A percentile compares a stretch with the other conserved stretches of the same genome.
Conservation (phyloP, 2,329 filamentous ascomycete species). For the Colletotrichum liriopes region DNA sequence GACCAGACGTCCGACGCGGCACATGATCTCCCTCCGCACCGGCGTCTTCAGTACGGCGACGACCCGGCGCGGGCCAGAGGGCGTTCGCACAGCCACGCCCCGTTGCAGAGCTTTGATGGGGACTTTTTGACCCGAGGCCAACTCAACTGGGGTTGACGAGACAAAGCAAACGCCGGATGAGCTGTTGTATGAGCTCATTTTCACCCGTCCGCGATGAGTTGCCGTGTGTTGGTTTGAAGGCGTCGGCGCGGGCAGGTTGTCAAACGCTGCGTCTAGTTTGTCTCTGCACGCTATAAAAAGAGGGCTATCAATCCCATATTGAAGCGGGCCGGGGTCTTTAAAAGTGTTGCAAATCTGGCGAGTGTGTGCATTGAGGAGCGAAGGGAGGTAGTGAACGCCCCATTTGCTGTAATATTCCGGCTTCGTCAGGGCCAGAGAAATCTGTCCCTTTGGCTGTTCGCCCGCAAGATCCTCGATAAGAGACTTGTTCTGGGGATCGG, state of each 20-base stretch:
- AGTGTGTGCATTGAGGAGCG: slow-evolving; percentile 69
- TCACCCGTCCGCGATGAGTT: slow-evolving; percentile 43
- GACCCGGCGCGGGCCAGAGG: slow-evolving; percentile 64
- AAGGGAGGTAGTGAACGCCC: slow-evolving; percentile 72
- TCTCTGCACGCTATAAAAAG: slow-evolving; percentile 68
- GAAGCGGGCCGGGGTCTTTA: slow-evolving; percentile 72
- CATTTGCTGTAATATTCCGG: slow-evolving; percentile 62
- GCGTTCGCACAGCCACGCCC: slow-evolving; percentile 67
- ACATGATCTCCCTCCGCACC: slow-evolving; percentile 59
- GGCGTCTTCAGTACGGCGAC: slow-evolving; percentile 66
- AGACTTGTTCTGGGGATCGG: slow-evolving; percentile 60
- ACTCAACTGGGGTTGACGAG: slow-evolving; percentile 61
- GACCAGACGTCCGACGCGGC: slow-evolving; percentile 61
- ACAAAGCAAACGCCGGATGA: slow-evolving; percentile 66
- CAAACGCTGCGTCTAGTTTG: slow-evolving; percentile 65
- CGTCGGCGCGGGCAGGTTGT: slow-evolving; percentile 61
- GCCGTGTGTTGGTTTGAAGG: slow-evolving; percentile 51
- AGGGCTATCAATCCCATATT: slow-evolving; percentile 66
- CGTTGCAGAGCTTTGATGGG: slow-evolving; percentile 61
- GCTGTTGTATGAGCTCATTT: slow-evolving; percentile 63
- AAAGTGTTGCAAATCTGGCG: slow-evolving; percentile 74
- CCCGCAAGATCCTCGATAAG: slow-evolving; percentile 66
- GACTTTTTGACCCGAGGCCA: slow-evolving; percentile 58
- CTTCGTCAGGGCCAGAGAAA: slow-evolving; percentile 62
- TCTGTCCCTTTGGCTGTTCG: slow-evolving; percentile 62